Evolutionary conservation across 441 rosid genomes (phyloP), one percentile per base, ranked within the genome.

Genomic region (Pelargonium citronellum): DNA sequence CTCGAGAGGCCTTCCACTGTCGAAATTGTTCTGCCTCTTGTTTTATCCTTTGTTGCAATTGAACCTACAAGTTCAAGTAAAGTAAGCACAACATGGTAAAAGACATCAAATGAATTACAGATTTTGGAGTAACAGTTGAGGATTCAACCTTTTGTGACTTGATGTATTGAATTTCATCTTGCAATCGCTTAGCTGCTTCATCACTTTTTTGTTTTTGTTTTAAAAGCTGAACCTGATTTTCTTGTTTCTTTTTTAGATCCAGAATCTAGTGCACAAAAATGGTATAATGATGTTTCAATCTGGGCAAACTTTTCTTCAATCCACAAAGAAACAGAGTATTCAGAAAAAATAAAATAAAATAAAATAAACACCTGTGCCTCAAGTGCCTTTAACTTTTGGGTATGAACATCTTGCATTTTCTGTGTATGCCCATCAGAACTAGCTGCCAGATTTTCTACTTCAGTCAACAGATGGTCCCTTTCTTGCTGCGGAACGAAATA

Each of bases 131-230:
- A n/a, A 49, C 61, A 69, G 55, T 27, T 46, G 61, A 19, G 15
- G 47, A 67, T 19, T 66, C 17, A 74, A 92, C 99, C 92, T 95
- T 95, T 78, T 92, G 98, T 49, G 97, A 93, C 82, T 95, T 92
- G 65, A 95, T 95, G 61, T 81, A 90, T 77, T 89, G 98, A 77
- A 95, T 95, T 88, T 95, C 99, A 22, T 92, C 99, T 71, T 91
- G 98, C 75, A 95, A 81, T 46, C 95, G 82, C 82, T 82, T 88
- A 71, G 98, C 88, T 5, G 98, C 97, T 70, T 95, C 99, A 70
- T 95, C 98, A 74, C 98, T 91, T 80, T 87, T 95, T 77, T 91
- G 98, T 76, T 95, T 95, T 83, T 91, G 98, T 86, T 88, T 95
- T 66, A 95, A 80, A 67, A 95, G 86, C 81, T 91, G 97, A 73